These are phyloP conservation scores for Colletotrichum australisinense DNA, from an alignment of 2,329 filamentous ascomycete genomes.

Conservation along the genomic window DNA sequence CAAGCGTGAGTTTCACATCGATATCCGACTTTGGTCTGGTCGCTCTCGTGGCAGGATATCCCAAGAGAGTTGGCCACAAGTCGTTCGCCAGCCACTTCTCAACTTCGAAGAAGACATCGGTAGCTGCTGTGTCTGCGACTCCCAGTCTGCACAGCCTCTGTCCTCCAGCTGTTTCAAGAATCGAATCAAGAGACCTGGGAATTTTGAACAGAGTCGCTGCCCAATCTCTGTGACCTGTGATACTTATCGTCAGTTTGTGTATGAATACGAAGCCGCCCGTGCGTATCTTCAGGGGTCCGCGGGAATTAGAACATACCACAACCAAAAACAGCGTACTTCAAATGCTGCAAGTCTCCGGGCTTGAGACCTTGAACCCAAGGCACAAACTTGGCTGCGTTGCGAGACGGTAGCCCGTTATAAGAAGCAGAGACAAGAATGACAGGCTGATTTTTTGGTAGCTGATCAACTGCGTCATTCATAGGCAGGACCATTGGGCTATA, in stretches of 20 bases:
- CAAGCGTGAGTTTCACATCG: too few relatives aligned
- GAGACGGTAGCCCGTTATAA: constrained; percentile 77
- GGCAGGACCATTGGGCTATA: constrained; percentile 60
- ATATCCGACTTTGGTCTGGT: too few relatives aligned
- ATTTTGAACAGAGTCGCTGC: too few relatives aligned
- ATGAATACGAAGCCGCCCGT: constrained; percentile 76
- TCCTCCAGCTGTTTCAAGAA: not conserved
- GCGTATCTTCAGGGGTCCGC: constrained; percentile 38
- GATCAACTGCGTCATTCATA: constrained; percentile 68
- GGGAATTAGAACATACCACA: constrained; percentile 52
- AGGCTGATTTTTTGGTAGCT: constrained; percentile 66
- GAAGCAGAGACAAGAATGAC: constrained; percentile 73
- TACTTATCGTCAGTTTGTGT: constrained; percentile 62
- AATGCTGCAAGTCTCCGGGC: constrained; percentile 46
- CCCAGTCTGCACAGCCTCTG: not conserved
- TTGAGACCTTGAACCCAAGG: constrained; percentile 67
- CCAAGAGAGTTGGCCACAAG: too few relatives aligned
- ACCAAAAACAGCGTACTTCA: constrained; percentile 74
- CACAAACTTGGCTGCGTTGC: constrained; percentile 75
- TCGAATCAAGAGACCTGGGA: not conserved
- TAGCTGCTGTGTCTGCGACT: constrained; percentile 45
- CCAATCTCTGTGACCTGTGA: too few relatives aligned
- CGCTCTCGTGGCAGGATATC: too few relatives aligned
- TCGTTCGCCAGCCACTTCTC: constrained; percentile 53
- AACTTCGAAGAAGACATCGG: constrained; percentile 57